Conservation (phyloP, 345 rosid genomes). For the Sapria himalayana region DNA sequence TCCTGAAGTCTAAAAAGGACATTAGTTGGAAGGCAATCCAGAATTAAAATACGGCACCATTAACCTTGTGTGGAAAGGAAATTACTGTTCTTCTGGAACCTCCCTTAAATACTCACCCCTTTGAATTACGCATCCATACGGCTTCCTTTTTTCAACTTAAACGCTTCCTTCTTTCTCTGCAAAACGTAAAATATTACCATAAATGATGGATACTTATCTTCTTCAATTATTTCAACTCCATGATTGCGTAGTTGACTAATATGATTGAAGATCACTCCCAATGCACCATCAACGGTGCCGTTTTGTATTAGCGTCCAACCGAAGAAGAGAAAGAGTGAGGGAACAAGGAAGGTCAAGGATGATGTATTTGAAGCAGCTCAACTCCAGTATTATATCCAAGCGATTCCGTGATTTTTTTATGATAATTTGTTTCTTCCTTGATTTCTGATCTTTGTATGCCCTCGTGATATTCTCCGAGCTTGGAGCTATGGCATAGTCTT, state of each 20-base stretch:
- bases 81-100: no score
- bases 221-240: neutral
- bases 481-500: conserved; percentile 48
- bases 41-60: no score
- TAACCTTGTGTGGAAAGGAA: no score
- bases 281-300: conserved; percentile 2
- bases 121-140: no score
- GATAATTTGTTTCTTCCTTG: neutral
- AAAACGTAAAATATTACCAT: no score
- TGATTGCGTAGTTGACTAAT: conserved; percentile 2
- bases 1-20: no score
- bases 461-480: conserved; percentile 46
- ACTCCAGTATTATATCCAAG: conserved; percentile 28
- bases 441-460: conserved; percentile 22
- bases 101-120: no score
- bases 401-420: conserved; percentile 13
- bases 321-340: conserved; percentile 5
- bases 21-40: no score
- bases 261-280: conserved; percentile 1
- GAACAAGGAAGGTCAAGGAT: conserved; percentile 12
- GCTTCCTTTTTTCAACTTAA: no score
- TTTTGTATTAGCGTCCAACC: neutral
- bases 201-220: neutral
- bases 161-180: no score
- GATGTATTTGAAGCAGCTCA: conserved; percentile 71